Evolutionary conservation across 2,329 filamentous ascomycete genomes (phyloP).

Genomic region (Cladosporium sp.): DNA sequence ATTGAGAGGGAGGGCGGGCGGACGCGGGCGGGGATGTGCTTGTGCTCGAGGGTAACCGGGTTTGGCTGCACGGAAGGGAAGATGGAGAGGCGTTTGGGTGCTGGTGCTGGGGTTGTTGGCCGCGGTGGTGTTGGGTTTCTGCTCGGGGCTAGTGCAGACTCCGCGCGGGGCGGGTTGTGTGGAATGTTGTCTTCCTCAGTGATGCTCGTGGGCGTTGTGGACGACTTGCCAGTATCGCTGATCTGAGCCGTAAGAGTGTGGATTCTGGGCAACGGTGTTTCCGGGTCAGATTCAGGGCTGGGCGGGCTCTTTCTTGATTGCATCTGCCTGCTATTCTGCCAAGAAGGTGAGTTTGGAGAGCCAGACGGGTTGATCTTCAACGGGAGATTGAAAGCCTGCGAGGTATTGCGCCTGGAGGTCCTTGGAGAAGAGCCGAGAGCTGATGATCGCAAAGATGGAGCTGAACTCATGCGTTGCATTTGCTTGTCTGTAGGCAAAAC

Average conservation of each 20-base stretch:
- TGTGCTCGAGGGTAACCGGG: background rate
- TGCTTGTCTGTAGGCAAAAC: constrained; percentile 4
- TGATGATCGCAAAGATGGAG: background rate
- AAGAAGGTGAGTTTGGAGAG: constrained; percentile 1
- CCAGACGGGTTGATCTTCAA: constrained; percentile 31
- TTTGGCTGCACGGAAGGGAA: constrained; percentile 15
- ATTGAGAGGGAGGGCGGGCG: constrained; percentile 9
- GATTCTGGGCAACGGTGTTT: constrained; percentile 9
- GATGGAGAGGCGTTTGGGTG: constrained; percentile 19
- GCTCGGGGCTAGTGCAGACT: background rate
- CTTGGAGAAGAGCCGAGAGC: background rate
- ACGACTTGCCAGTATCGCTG: background rate
- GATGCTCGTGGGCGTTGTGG: background rate
- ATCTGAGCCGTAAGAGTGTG: constrained; percentile 24
- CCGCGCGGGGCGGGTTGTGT: background rate
- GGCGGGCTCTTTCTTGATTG: background rate
- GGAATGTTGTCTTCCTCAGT: constrained; percentile 1
- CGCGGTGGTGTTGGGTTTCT: constrained; percentile 2
- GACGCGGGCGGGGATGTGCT: constrained; percentile 9
- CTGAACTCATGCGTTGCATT: constrained; percentile 11
- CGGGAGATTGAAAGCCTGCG: constrained; percentile 27
- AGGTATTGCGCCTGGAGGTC: constrained; percentile 14
- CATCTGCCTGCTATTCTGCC: constrained; percentile 3
- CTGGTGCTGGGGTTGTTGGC: constrained; percentile 3
- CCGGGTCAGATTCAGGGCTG: background rate